Conservation (phyloP, 768 basidiomycete species). For the Macrocybe gigantea region DNA sequence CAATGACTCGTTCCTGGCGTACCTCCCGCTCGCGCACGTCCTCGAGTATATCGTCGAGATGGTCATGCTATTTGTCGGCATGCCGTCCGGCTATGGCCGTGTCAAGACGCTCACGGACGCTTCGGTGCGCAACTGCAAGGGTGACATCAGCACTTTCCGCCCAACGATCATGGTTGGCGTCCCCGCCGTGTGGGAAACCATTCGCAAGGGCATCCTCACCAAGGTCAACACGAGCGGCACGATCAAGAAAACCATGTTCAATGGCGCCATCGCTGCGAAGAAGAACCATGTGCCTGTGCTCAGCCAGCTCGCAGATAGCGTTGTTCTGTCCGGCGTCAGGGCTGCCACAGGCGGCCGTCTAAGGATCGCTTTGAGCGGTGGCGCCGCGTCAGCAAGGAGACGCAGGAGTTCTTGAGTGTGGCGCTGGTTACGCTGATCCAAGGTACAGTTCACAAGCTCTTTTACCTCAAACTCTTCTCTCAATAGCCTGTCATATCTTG, state of each 20-base stretch:
- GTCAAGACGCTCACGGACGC: constrained; percentile 96
- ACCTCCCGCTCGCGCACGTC: constrained; percentile 92
- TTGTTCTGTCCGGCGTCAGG: constrained; percentile 72
- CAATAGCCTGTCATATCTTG: not conserved
- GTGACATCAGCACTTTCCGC: constrained; percentile 78
- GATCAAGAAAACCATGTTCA: constrained; percentile 74
- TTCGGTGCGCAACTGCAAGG: constrained; percentile 80
- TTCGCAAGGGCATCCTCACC: constrained; percentile 87
- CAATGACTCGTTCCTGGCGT: constrained; percentile 77
- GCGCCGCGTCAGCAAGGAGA: constrained; percentile 78
- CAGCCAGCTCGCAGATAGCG: constrained; percentile 60
- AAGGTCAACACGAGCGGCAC: constrained; percentile 69
- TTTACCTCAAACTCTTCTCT: not conserved
- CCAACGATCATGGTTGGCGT: constrained; percentile 94
- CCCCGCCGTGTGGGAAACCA: constrained; percentile 95
- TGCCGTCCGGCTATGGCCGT: constrained; percentile 84
- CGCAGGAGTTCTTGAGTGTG: constrained; percentile 84
- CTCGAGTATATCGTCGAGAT: constrained; percentile 94
- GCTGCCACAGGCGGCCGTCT: constrained; percentile 86
- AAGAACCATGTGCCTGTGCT: constrained; percentile 63
- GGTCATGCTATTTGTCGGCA: constrained; percentile 64
- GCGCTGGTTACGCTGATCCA: constrained; percentile 82
- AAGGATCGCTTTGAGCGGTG: constrained; percentile 75
- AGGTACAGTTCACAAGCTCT: constrained; percentile 42
- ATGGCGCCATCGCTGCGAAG: constrained; percentile 73